These are phyloP conservation scores for Hibiscus syriacus DNA, from an alignment of 345 rosid species.

Conservation along the genomic window DNA sequence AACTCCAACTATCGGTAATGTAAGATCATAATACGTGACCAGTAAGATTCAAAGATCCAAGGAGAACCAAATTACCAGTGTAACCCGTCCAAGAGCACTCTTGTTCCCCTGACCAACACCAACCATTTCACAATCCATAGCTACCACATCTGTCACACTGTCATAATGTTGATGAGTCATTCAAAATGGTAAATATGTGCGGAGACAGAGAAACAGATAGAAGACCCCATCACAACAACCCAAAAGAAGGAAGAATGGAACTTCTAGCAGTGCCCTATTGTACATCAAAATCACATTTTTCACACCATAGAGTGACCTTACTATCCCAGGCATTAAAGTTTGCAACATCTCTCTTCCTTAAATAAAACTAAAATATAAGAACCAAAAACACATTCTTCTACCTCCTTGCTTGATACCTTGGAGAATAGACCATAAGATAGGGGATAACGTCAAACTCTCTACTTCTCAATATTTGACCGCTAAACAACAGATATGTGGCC, in stretches of 20 bases:
- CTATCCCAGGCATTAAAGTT: background rate
- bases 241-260: background rate
- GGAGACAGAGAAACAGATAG: background rate
- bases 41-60: background rate
- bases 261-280: background rate
- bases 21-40: background rate
- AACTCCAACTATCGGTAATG: background rate
- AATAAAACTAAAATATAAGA: background rate
- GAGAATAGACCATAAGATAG: background rate
- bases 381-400: background rate
- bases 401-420: background rate
- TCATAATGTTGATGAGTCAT: constrained; percentile 17
- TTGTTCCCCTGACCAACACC: constrained; percentile 82
- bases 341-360: background rate
- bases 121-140: constrained; percentile 99
- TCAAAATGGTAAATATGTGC: background rate
- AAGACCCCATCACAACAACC: background rate
- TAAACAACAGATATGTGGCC: no score
- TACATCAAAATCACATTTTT: background rate
- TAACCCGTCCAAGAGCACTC: constrained; percentile 92
- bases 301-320: background rate
- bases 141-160: constrained; percentile 83
- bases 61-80: constrained; percentile 48
- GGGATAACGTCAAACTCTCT: background rate
- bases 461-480: background rate